phyloP scores from a whole-genome alignment of 768 basidiomycete species.

The Exidia glandulosa region DNA sequence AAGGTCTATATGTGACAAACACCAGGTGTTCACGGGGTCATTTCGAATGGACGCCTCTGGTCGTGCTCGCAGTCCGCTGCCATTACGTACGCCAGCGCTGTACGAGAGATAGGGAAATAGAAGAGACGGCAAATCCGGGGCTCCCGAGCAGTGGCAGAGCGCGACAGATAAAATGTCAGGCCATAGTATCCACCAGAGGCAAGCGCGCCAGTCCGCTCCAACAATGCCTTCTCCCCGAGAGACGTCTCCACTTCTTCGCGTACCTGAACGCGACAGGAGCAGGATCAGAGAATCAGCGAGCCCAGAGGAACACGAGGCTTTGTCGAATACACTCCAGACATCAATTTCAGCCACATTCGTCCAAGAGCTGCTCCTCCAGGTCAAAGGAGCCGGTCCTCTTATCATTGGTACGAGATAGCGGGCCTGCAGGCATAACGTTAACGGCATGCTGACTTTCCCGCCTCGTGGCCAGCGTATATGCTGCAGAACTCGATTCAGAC shows the following conservation, averaged over 20 bases:
- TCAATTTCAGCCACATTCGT: not conserved
- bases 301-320: not conserved
- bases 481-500: conserved; percentile 70
- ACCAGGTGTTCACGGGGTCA: not conserved
- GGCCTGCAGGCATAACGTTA: not conserved
- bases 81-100: conserved; percentile 30
- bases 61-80: not conserved
- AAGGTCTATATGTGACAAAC: not conserved
- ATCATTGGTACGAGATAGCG: conserved; percentile 1
- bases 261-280: not conserved
- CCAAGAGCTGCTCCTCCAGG: not conserved
- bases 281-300: not conserved
- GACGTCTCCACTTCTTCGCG: not conserved
- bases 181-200: not conserved
- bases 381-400: not conserved
- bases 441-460: not conserved
- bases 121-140: not conserved
- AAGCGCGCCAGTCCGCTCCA: not conserved
- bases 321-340: not conserved
- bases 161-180: not conserved
- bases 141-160: not conserved
- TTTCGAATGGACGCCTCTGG: not conserved
- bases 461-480: conserved; percentile 28
- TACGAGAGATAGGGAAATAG: conserved; percentile 1
- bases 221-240: not conserved